Evolutionary conservation across 208 protist species (phyloP), one percentile per base, ranked within the genome.

Genomic region (Kentomonas sorsogonicus): DNA sequence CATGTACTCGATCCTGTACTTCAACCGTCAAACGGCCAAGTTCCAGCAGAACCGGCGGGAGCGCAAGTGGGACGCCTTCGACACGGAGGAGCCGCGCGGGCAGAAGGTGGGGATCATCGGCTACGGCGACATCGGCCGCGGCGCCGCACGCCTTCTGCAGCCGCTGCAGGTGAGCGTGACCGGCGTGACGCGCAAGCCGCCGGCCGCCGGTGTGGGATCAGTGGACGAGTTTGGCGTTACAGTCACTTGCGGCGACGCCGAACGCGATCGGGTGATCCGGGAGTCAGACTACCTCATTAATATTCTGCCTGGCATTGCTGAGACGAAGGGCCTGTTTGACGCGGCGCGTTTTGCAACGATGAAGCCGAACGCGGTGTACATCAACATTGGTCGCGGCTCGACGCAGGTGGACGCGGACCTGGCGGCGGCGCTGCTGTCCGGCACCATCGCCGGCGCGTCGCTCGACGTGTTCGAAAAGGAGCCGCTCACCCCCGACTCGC

Each of bases 381-480:
- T 89, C 63, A 84, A 77, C 43, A 72, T 85, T 60, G 77, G 81
- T 11, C 67, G 81, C 22, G 77, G 81, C 38, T 25, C 46, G 39
- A 82, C 71, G 31, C 69, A 73, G 48, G 66, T 69, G 36, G 81
- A 86, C 45, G 63, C 45, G 1, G 74, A 80, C 54, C 63, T 85
- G 20, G 54, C 50, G 33, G 39, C 46, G 30, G 81, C 77, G 13
- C 53, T 89, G 31, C 27, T 53, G 3, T 44, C 27, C 1, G 67
- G 66, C 27, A 39, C 52, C 34, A 83, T 89, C 39, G 34, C 26
- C n/a, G 77, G 77, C 34, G 82, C 77, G 1, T 48, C 64, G 11
- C 60, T 89, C 23, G 77, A 89, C 48, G 81, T 89, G 31, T 89
- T 89, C 47, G 31, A 77, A 70, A 46, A 43, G 58, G 77, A 89